phyloP scores from a whole-genome alignment of 805 yeast genomes.

The Nakazawaea laoshanensis region DNA sequence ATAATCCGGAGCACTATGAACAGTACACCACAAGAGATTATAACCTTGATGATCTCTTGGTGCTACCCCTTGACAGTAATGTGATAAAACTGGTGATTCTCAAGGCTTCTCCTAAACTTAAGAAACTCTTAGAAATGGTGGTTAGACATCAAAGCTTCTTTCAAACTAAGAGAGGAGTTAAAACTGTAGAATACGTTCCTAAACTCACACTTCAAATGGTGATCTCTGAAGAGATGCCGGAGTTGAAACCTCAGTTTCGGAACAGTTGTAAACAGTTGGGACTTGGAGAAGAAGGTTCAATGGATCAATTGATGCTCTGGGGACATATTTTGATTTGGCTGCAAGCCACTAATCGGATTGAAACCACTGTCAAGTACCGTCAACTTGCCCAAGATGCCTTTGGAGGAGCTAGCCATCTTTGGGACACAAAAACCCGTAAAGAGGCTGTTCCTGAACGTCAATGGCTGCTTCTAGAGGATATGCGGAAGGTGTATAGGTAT shows the following conservation, averaged over 20 bases:
- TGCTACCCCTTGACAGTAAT: background rate
- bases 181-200: too few relatives aligned
- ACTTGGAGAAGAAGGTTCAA: constrained; percentile 1
- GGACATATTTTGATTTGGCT: constrained; percentile 9
- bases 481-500: constrained; percentile 3
- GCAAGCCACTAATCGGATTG: too few relatives aligned
- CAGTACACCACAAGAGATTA: constrained; percentile 2
- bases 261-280: too few relatives aligned
- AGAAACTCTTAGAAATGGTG: constrained; percentile 5
- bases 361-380: background rate
- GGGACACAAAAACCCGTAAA: constrained; percentile 3
- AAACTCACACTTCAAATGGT: too few relatives aligned
- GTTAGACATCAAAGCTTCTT: background rate
- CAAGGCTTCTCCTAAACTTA: constrained; percentile 4
- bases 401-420: constrained; percentile 5
- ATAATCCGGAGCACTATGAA: constrained; percentile 3
- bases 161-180: too few relatives aligned
- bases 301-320: constrained; percentile 3
- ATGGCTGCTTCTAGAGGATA: constrained; percentile 6
- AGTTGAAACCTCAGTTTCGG: too few relatives aligned
- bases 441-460: background rate
- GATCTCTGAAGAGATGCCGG: too few relatives aligned
- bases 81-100: background rate
- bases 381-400: background rate
- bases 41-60: background rate